Conservation (phyloP, 1,284 basidiomycete species). For the Stygiomarasmius scandens region DNA sequence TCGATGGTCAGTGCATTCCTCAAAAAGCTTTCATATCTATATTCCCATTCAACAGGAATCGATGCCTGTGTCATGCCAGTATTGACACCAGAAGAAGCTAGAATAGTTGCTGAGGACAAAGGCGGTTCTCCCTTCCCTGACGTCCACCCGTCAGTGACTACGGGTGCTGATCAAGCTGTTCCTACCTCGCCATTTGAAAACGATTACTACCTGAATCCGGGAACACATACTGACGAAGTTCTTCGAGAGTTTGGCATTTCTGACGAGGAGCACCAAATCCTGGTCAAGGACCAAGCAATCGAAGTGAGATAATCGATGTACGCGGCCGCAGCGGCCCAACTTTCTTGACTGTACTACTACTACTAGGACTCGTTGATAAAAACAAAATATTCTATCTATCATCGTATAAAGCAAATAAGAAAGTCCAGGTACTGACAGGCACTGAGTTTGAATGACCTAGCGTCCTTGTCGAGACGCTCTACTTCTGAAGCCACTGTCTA, state of each 20-base stretch:
- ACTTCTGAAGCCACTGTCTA: too few species aligned
- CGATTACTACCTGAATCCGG: constrained; percentile 41
- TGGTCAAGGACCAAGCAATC: constrained; percentile 47
- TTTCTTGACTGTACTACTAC: too few species aligned
- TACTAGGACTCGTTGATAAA: too few species aligned
- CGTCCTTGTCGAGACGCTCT: too few species aligned
- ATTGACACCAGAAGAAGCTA: constrained; percentile 65
- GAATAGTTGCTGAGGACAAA: constrained; percentile 33
- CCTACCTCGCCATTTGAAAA: constrained; percentile 12
- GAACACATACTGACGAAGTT: constrained; percentile 55
- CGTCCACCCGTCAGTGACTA: constrained; percentile 51
- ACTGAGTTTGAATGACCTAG: too few species aligned
- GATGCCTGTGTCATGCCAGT: constrained; percentile 81
- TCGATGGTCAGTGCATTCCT: constrained; percentile 54
- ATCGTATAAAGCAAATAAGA: too few species aligned
- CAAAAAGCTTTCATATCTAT: background rate
- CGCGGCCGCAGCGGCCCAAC: too few species aligned
- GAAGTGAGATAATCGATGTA: too few species aligned
- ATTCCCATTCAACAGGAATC: constrained; percentile 44
- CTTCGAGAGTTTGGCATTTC: constrained; percentile 48
- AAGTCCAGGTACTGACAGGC: too few species aligned
- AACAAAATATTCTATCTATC: too few species aligned
- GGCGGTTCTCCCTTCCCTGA: constrained; percentile 39
- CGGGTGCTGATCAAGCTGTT: constrained; percentile 26
- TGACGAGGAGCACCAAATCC: constrained; percentile 34